Conservation (phyloP, 2,329 filamentous ascomycete genomes). For the Alternaria metachromatica region DNA sequence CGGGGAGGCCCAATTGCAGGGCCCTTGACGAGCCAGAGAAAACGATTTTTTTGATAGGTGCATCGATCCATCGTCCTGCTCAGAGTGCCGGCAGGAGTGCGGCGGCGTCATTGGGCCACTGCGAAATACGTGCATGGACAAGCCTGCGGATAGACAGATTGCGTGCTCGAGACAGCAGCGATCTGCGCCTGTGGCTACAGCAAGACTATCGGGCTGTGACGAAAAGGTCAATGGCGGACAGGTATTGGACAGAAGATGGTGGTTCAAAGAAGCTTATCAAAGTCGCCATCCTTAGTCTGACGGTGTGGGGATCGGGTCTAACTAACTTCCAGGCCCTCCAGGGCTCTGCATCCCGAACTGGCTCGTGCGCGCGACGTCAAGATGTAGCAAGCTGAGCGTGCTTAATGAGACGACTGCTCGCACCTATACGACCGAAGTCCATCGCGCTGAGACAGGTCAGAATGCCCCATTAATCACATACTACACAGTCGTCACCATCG, state of each 20-base stretch:
- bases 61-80: conserved; percentile 17
- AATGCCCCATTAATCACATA: background rate
- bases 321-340: conserved; percentile 8
- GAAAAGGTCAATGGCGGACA: conserved; percentile 10
- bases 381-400: background rate
- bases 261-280: conserved; percentile 42
- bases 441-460: background rate
- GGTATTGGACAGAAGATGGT: conserved; percentile 24
- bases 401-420: background rate
- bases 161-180: conserved; percentile 28
- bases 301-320: conserved; percentile 25
- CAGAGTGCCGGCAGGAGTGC: conserved; percentile 28
- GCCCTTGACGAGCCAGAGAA: conserved; percentile 22
- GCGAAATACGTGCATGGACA: conserved; percentile 18
- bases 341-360: conserved; percentile 5
- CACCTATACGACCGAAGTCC: background rate
- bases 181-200: conserved; percentile 11
- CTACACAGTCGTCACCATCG: background rate
- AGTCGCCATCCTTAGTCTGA: conserved; percentile 25
- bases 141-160: conserved; percentile 28
- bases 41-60: conserved; percentile 39
- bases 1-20: conserved; percentile 32
- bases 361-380: conserved; percentile 14
- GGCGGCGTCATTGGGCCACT: conserved; percentile 25
- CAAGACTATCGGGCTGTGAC: conserved; percentile 6